A percentile compares a stretch with the other conserved stretches of the same genome.
Conservation (phyloP, 768 basidiomycete species). For the Trametes villosa region DNA sequence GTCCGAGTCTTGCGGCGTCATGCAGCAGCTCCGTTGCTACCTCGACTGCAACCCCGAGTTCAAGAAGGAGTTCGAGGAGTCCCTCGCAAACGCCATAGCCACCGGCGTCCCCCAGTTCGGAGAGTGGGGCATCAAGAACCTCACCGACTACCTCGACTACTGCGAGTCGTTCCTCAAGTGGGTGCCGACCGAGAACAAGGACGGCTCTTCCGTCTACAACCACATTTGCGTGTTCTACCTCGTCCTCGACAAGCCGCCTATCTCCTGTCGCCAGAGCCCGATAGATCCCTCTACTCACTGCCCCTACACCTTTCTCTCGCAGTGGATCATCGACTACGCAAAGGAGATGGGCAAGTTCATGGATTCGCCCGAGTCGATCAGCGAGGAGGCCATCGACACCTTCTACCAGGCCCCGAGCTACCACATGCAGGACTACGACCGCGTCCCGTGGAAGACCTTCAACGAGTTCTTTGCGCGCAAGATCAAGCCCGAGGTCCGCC, state of each 20-base stretch:
- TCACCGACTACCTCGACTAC: constrained; percentile 25
- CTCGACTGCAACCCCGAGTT: constrained; percentile 13
- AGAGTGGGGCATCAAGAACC: constrained; percentile 15
- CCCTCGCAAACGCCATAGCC: constrained; percentile 11
- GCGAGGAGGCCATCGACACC: constrained; percentile 6
- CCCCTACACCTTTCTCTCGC: constrained; percentile 18
- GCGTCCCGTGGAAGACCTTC: constrained; percentile 26
- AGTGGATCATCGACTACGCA: constrained; percentile 28
- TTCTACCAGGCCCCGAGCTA: constrained; percentile 19
- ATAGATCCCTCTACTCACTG: constrained; percentile 12
- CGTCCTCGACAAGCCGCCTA: constrained; percentile 21
- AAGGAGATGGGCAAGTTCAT: constrained; percentile 25
- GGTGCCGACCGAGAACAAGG: constrained; percentile 18
- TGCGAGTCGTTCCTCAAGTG: constrained; percentile 19
- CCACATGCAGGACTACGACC: constrained; percentile 23
- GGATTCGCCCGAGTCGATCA: constrained; percentile 23
- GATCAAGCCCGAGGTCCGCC: constrained; percentile 18
- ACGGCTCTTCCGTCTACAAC: constrained; percentile 14
- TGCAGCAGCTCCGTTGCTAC: constrained; percentile 20
- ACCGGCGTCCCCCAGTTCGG: constrained; percentile 15
- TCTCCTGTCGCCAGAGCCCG: constrained; percentile 9
- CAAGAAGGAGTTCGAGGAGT: constrained; percentile 13
- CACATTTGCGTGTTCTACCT: constrained; percentile 29
- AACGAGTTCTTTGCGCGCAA: constrained; percentile 29
- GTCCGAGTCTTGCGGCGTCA: constrained; percentile 13